Evolutionary conservation across 768 basidiomycete genomes (phyloP), one percentile per base, ranked within the genome.

Genomic region (Rhizopogon rudus): DNA sequence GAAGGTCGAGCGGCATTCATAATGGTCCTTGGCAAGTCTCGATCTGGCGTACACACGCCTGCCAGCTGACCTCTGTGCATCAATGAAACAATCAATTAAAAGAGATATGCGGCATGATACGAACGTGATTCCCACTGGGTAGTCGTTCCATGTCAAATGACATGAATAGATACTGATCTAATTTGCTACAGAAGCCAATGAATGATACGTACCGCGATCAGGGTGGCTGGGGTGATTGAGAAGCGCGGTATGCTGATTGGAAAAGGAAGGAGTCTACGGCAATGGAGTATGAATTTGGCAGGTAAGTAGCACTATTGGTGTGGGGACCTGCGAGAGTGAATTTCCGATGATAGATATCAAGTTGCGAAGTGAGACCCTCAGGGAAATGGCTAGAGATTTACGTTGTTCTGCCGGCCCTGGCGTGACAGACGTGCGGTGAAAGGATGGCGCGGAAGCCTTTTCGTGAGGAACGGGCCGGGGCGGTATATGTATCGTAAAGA

Each of bases 31-130:
- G 55, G 41, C 17, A 53, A 54, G 45, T 7, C 44, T 53, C 52
- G 53, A 57, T 42, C 56, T 44, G 25, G 45, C 31, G 57, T 44
- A 52, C 43, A 54, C 54, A 53, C 53, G 54, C 41, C 48, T 49
- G 29, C 56, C 62, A 65, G 64, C 56, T 45, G 33, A 61, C 12
- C 29, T 48, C n/a, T 48, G 6, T 22, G 44, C 60, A 67, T 67
- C 62, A 61, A 66, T 66, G 50, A 61, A 64, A 35, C 22, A 39
- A 67, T 67, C 61, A 63, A 67, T 64, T 49, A 60, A 63, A 63
- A 58, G 28, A 35, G 58, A 53, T 44, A 53, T 44, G 40, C 55
- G 56, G 52, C 28, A 20, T 44, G 56, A 57, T 50, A 52, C 41
- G 62, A 55, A 16, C 33, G 13, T 56, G 55, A 56, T 55, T 57